A percentile compares a stretch with the other conserved stretches of the same genome.
Evolutionary conservation across 2,329 filamentous ascomycete species (phyloP).

Genomic region (Boeremia lycopersici): DNA sequence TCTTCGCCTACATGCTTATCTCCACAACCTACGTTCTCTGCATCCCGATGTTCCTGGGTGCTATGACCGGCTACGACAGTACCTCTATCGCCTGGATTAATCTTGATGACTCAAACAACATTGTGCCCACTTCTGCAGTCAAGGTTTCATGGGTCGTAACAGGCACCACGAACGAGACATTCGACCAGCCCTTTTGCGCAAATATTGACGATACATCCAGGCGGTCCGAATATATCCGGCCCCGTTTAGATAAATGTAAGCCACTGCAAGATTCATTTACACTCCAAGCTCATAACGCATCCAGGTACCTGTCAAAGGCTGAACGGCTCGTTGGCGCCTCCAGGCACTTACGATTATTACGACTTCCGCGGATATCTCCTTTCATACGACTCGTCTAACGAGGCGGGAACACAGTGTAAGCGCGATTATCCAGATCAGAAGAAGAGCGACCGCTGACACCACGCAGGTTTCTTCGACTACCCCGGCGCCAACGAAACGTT

Average conservation of each 20-base stretch:
- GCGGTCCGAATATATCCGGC: neutral
- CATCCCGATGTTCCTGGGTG: conserved; percentile 38
- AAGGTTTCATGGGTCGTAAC: conserved; percentile 1
- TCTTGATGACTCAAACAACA: conserved; percentile 31
- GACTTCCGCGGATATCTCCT: neutral
- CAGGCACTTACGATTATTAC: neutral
- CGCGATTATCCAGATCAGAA: neutral
- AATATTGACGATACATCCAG: neutral
- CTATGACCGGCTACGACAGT: conserved; percentile 47
- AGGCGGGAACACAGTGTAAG: neutral
- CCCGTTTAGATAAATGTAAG: neutral
- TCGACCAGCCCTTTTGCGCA: conserved; percentile 17
- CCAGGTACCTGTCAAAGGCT: conserved; percentile 29
- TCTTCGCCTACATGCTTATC: conserved; percentile 42
- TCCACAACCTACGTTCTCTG: conserved; percentile 37
- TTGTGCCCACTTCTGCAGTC: conserved; percentile 32
- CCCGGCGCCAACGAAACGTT: conserved; percentile 7
- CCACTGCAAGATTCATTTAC: too few species aligned
- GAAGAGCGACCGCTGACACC: neutral
- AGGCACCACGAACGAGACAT: conserved; percentile 22
- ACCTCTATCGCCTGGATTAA: conserved; percentile 35
- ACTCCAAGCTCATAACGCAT: neutral
- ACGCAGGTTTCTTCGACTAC: conserved; percentile 11
- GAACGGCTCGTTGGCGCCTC: conserved; percentile 27
- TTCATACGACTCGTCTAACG: neutral